phyloP scores from a whole-genome alignment of 257 asterid species.

The Coffea canephora region DNA sequence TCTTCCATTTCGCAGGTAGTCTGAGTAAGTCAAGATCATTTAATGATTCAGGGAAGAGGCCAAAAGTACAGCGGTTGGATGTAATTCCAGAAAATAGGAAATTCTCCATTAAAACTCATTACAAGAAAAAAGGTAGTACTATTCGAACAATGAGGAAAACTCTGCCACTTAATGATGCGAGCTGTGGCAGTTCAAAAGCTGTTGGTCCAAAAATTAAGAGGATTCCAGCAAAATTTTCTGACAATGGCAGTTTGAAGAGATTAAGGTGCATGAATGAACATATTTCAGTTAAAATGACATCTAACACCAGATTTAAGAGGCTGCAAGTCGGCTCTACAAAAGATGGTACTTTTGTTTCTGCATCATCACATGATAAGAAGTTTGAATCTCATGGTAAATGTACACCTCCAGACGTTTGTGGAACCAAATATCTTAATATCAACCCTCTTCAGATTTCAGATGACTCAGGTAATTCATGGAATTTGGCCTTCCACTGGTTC shows the following conservation, averaged over 20 bases:
- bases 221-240: conserved; percentile 5
- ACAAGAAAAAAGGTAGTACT: neutral
- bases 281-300: conserved; percentile 5
- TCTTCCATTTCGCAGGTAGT: conserved; percentile 11
- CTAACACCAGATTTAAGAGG: neutral
- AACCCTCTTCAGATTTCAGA: neutral
- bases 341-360: neutral
- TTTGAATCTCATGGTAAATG: neutral
- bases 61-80: conserved; percentile 15
- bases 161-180: conserved; percentile 16
- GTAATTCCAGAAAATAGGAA: neutral
- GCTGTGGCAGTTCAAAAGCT: neutral
- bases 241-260: conserved; percentile 3
- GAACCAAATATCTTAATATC: neutral
- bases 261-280: conserved; percentile 11
- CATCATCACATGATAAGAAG: conserved; percentile 2
- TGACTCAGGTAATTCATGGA: conserved; percentile 9
- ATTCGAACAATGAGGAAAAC: conserved; percentile 12
- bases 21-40: conserved; percentile 11
- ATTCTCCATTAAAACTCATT: neutral
- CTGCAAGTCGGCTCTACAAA: conserved; percentile 5
- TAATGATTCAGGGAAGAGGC: conserved; percentile 1
- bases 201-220: conserved; percentile 7
- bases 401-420: neutral
- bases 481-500: neutral